Percentiles rank a stretch among this genome's conserved stretches.
Evolutionary conservation across 2,329 filamentous ascomycete genomes (phyloP).

Genomic region (Fusarium circinatum): DNA sequence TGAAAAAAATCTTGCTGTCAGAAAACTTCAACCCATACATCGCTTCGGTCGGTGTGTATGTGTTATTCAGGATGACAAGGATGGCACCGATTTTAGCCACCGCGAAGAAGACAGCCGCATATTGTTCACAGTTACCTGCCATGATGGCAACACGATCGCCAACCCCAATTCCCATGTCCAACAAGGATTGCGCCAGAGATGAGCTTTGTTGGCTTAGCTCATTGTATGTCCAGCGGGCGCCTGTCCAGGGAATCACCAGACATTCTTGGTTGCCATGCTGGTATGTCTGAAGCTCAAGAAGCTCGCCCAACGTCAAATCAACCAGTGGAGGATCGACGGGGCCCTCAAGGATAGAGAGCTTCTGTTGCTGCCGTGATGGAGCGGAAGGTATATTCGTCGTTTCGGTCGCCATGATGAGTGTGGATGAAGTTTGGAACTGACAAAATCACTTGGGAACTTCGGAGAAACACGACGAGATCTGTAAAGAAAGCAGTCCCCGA

Average conservation of each 20-base stretch:
- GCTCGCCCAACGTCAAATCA: constrained; percentile 76
- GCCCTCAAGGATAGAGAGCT: constrained; percentile 72
- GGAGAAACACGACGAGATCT: neutral
- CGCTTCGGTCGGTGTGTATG: constrained; percentile 79
- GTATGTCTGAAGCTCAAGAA: constrained; percentile 76
- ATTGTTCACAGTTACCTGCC: constrained; percentile 84
- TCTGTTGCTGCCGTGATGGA: constrained; percentile 49
- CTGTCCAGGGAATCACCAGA: constrained; percentile 80
- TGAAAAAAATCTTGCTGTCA: constrained; percentile 78
- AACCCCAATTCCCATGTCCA: constrained; percentile 72
- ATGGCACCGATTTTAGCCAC: constrained; percentile 74
- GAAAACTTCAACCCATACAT: constrained; percentile 77
- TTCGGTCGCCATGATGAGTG: constrained; percentile 45
- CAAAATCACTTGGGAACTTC: neutral
- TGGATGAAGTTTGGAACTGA: constrained; percentile 1
- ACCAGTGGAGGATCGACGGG: constrained; percentile 75
- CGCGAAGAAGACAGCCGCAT: constrained; percentile 80
- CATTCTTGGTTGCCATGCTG: constrained; percentile 74
- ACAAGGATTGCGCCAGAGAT: constrained; percentile 70
- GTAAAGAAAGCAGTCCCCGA: neutral
- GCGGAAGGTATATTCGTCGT: constrained; percentile 44
- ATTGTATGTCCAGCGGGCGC: constrained; percentile 77
- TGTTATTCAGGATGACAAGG: constrained; percentile 84
- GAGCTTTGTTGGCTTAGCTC: constrained; percentile 71
- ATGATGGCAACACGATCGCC: constrained; percentile 80